Conservation (phyloP, 2,329 filamentous ascomycete genomes). For the Fusarium sp. region DNA sequence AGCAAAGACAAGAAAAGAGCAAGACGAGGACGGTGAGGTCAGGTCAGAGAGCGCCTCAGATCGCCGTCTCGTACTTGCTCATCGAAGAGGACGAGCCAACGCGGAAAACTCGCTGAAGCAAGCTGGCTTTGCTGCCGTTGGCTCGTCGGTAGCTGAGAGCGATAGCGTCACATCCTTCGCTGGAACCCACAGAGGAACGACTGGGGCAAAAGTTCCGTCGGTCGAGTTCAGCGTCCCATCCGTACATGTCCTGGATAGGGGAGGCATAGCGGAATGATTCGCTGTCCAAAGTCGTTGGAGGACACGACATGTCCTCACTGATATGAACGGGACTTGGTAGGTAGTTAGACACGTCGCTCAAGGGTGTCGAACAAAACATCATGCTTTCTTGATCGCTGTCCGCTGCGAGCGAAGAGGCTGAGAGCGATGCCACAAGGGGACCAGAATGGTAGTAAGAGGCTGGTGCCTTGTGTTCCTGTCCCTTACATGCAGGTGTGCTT, state of each 20-base stretch:
- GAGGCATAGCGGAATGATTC: constrained; percentile 32
- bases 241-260: constrained; percentile 57
- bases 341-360: constrained; percentile 54
- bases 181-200: constrained; percentile 16
- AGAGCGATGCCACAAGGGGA: constrained; percentile 8
- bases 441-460: constrained; percentile 4
- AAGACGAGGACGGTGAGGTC: not conserved
- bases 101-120: constrained; percentile 43
- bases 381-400: constrained; percentile 1
- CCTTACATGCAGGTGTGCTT: constrained; percentile 1
- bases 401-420: constrained; percentile 15
- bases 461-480: constrained; percentile 7
- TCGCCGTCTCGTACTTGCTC: constrained; percentile 24
- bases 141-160: constrained; percentile 40
- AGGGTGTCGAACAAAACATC: not conserved
- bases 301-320: constrained; percentile 23
- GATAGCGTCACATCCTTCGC: constrained; percentile 29
- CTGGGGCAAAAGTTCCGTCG: constrained; percentile 25
- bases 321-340: constrained; percentile 49
- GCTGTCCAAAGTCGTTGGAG: constrained; percentile 21
- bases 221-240: constrained; percentile 63
- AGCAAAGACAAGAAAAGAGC: not conserved
- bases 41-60: not conserved
- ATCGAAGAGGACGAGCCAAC: constrained; percentile 38
- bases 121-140: constrained; percentile 40